A percentile compares a stretch with the other conserved stretches of the same genome.
These are phyloP conservation scores for Aspergillus sojae DNA, from an alignment of 2,329 filamentous ascomycete species.

Conservation along the genomic window DNA sequence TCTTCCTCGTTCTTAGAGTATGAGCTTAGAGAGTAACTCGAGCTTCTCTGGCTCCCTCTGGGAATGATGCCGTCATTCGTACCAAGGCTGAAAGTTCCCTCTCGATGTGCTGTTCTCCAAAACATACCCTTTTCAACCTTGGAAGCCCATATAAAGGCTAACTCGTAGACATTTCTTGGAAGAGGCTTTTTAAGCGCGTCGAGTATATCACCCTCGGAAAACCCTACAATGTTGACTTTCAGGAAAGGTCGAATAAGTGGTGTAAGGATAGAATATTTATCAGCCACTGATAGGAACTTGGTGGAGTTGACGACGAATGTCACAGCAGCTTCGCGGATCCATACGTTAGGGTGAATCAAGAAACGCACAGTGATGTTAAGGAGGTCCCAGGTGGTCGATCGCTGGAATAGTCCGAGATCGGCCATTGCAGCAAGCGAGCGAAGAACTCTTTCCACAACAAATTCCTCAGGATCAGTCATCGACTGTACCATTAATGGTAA, in stretches of 20 bases:
- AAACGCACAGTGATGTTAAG: constrained; percentile 82
- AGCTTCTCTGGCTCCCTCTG: constrained; percentile 56
- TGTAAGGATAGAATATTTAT: constrained; percentile 78
- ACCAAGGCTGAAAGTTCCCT: constrained; percentile 69
- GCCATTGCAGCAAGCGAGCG: constrained; percentile 88
- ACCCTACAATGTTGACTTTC: constrained; percentile 69
- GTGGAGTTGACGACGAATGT: constrained; percentile 80
- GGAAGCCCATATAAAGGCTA: constrained; percentile 81
- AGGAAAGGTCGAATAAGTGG: constrained; percentile 82
- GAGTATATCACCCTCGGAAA: constrained; percentile 73
- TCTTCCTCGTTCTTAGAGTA: constrained; percentile 85
- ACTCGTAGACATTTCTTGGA: constrained; percentile 77
- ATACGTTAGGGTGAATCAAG: constrained; percentile 89
- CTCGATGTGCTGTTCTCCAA: constrained; percentile 76
- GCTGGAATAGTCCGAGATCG: constrained; percentile 81
- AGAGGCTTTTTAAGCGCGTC: constrained; percentile 83
- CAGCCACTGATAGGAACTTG: constrained; percentile 74
- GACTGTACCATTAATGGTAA: constrained; percentile 95
- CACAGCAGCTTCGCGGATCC: constrained; percentile 88
- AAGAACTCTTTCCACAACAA: constrained; percentile 87
- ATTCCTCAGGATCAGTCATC: constrained; percentile 88
- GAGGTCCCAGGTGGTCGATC: constrained; percentile 82
- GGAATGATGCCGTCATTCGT: constrained; percentile 58
- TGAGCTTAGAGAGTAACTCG: constrained; percentile 55
- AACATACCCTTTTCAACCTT: constrained; percentile 82